A percentile compares a stretch with the other conserved stretches of the same genome.
Evolutionary conservation across 257 asterid species (phyloP).

Genomic region (Agastache rugosa): DNA sequence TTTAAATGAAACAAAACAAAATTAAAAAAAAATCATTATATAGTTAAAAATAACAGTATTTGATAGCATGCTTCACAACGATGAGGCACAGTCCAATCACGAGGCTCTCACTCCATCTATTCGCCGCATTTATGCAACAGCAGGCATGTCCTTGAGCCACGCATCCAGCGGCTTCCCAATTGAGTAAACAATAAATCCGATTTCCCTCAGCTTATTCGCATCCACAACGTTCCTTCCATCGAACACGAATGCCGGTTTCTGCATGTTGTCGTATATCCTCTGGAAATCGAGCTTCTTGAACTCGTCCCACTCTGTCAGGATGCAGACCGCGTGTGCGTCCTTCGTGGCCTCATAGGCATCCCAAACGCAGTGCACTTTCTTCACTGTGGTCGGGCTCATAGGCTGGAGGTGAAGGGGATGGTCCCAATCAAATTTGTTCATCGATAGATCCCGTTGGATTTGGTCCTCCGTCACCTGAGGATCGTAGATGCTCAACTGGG

Average conservation of each 20-base stretch:
- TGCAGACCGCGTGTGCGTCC: constrained; percentile 72
- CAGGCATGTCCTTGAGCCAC: constrained; percentile 87
- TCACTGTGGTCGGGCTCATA: constrained; percentile 67
- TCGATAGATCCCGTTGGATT: constrained; percentile 67
- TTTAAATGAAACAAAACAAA: constrained; percentile 36
- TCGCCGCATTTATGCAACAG: constrained; percentile 51
- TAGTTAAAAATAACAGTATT: not conserved
- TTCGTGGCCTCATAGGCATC: constrained; percentile 69
- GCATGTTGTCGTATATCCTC: constrained; percentile 72
- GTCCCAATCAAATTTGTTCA: constrained; percentile 80
- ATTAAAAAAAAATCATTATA: constrained; percentile 18
- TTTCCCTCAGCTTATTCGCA: constrained; percentile 61
- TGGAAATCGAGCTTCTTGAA: constrained; percentile 65
- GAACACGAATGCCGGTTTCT: constrained; percentile 74
- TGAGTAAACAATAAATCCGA: constrained; percentile 73
- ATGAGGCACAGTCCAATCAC: constrained; percentile 26
- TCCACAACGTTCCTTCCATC: constrained; percentile 67
- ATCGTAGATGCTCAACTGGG: constrained; percentile 67
- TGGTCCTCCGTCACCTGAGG: constrained; percentile 79
- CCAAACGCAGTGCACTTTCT: constrained; percentile 64
- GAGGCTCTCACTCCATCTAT: constrained; percentile 15
- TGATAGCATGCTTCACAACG: too few species aligned
- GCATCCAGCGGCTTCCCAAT: constrained; percentile 77
- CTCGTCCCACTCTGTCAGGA: constrained; percentile 80
- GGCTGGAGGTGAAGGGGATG: constrained; percentile 82